Conservation (phyloP, 768 basidiomycete genomes). For the Thelephora ganbajun region DNA sequence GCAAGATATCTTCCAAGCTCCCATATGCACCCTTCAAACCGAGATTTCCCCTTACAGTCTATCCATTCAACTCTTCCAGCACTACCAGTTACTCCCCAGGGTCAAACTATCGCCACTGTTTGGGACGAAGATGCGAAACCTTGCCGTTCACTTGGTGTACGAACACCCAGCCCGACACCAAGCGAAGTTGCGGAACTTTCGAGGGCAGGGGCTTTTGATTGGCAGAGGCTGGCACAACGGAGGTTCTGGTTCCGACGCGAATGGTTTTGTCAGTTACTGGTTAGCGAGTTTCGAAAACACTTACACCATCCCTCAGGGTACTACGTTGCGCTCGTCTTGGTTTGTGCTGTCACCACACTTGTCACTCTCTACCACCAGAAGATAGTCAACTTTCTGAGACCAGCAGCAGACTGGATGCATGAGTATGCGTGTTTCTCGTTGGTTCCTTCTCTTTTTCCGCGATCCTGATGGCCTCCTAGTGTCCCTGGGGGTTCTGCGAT, state of each 20-base stretch:
- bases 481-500: constrained; percentile 24
- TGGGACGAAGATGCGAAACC: too few species aligned
- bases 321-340: constrained; percentile 16
- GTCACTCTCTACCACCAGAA: constrained; percentile 30
- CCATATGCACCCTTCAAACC: too few species aligned
- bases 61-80: too few species aligned
- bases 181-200: constrained; percentile 19
- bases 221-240: constrained; percentile 15
- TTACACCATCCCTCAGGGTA: constrained; percentile 15
- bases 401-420: constrained; percentile 51
- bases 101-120: too few species aligned
- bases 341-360: constrained; percentile 22
- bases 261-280: constrained; percentile 18
- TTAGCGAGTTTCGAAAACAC: background rate
- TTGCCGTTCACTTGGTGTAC: background rate
- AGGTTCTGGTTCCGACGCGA: constrained; percentile 20
- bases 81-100: too few species aligned
- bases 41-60: too few species aligned
- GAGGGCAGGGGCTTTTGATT: constrained; percentile 15
- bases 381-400: constrained; percentile 60
- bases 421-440: constrained; percentile 20
- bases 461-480: constrained; percentile 4
- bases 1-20: too few species aligned
- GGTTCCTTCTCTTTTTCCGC: background rate
- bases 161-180: constrained; percentile 23